These are phyloP conservation scores for Cornus kousa DNA, from an alignment of 148 eudicot species.

Conservation along the genomic window DNA sequence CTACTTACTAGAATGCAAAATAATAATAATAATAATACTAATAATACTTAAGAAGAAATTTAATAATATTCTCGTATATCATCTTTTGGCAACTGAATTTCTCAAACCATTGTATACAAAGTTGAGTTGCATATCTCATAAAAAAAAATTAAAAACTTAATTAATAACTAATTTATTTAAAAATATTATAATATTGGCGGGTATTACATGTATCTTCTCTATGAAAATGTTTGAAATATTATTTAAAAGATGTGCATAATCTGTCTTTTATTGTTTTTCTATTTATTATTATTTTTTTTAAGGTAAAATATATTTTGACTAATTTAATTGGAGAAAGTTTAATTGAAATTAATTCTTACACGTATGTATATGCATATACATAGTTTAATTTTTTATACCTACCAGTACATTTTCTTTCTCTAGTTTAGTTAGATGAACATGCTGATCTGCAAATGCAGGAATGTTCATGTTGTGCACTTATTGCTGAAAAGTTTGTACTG, in stretches of 20 bases:
- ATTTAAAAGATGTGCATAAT: not conserved
- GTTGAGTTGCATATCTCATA: too few relatives aligned
- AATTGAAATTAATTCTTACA: too few relatives aligned
- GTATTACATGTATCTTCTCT: not conserved
- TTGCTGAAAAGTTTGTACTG: constrained; percentile 34
- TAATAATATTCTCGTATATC: too few relatives aligned
- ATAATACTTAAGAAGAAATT: too few relatives aligned
- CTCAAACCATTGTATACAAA: not conserved
- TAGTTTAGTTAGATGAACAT: not conserved
- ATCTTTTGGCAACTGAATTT: not conserved
- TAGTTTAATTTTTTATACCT: not conserved
- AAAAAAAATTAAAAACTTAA: too few relatives aligned
- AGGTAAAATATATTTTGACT: not conserved
- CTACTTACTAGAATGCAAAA: too few relatives aligned
- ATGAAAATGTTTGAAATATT: too few relatives aligned
- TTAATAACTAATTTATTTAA: too few relatives aligned
- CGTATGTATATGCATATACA: not conserved
- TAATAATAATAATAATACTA: too few relatives aligned
- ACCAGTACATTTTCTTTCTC: not conserved
- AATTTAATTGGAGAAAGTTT: too few relatives aligned
- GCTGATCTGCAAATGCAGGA: constrained; percentile 25
- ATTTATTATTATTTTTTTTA: too few relatives aligned
- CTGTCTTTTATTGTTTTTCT: not conserved
- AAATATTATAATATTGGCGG: too few relatives aligned
- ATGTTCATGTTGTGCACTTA: constrained; percentile 40